Evolutionary conservation across 116 monocot species (phyloP), one percentile per base, ranked within the genome.

Genomic region (Phalaenopsis hybrid): DNA sequence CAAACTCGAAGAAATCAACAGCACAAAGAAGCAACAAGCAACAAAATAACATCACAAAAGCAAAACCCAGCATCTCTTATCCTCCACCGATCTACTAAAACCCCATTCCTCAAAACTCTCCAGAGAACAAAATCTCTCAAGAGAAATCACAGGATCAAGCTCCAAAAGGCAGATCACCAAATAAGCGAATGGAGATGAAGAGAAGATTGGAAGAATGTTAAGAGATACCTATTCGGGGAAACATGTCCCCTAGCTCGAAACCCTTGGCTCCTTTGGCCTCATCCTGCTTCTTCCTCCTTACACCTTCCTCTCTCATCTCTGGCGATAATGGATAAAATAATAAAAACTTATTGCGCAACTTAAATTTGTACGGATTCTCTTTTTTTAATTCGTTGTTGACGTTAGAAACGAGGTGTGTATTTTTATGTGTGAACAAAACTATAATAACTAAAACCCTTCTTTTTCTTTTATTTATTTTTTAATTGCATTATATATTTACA

Each of bases 31-130:
- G 8, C 11, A 75, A 44, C 7, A 75, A 21, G 6, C 75, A 75
- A 20, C 17, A 75, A 45, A 75, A 75, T n/a, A 9, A 43, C 1
- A 75, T 75, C 45, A 75, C 17, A 75, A 7, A 1, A 44, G 6
- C 44, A 75, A 43, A 31, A 46, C 6, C 4, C 75, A n/a, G 45
- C 20, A 7, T 12, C 20, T 7, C 44, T 3, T 17, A 4, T 45
- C 44, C 43, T 45, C 75, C 2, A 7, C 34, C 75, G 75, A 45
- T n/a, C 75, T 75, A 45, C 75, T n/a, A 75, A 75, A 75, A 46
- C 75, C 20, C 70, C 70, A 70, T 75, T 75, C 75, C 70, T 13
- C 0, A 21, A 28, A 61, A 61, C 61, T 70, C 70, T 33, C 34
- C 34, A 15, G 13, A 67, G 28, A 67, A 25, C 10, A 25, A 8